Conservation (phyloP, 1,284 basidiomycete genomes). For the Irpex sp. region DNA sequence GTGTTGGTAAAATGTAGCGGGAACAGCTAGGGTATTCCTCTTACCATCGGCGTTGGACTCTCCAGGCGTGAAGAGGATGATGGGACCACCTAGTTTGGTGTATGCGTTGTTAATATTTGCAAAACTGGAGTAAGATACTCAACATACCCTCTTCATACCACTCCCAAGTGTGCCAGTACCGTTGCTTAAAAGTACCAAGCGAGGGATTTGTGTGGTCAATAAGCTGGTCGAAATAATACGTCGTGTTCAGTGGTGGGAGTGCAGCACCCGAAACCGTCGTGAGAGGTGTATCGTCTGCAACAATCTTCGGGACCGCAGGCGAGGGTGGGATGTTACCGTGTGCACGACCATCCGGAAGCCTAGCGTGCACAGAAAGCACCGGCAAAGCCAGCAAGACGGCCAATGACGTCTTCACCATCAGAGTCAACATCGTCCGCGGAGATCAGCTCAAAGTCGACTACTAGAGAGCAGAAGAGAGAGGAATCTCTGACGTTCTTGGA, state of each 20-base stretch:
- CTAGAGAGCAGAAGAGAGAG: background rate
- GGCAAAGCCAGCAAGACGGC: background rate
- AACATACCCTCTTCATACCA: conserved; percentile 62
- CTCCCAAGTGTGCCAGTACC: conserved; percentile 75
- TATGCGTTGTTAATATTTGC: background rate
- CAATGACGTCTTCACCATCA: background rate
- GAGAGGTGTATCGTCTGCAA: conserved; percentile 8
- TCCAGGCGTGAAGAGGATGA: conserved; percentile 66
- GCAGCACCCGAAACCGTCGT: conserved; percentile 18
- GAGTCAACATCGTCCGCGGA: background rate
- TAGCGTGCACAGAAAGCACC: conserved; percentile 1
- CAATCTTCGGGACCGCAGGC: conserved; percentile 26
- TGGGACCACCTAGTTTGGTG: conserved; percentile 64
- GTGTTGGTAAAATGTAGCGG: background rate
- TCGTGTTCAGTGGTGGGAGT: conserved; percentile 40
- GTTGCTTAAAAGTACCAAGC: conserved; percentile 83
- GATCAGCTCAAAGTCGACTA: background rate
- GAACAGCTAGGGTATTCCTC: conserved; percentile 13
- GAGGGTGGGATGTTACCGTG: conserved; percentile 30
- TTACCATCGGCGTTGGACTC: conserved; percentile 53
- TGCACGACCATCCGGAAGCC: conserved; percentile 25
- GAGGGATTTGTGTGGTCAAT: conserved; percentile 77
- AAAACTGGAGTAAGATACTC: background rate
- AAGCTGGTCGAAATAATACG: conserved; percentile 75
- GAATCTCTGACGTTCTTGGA: background rate